Base-by-base conservation (phyloP, 345 rosid species). In the Reutealis trisperma region DNA sequence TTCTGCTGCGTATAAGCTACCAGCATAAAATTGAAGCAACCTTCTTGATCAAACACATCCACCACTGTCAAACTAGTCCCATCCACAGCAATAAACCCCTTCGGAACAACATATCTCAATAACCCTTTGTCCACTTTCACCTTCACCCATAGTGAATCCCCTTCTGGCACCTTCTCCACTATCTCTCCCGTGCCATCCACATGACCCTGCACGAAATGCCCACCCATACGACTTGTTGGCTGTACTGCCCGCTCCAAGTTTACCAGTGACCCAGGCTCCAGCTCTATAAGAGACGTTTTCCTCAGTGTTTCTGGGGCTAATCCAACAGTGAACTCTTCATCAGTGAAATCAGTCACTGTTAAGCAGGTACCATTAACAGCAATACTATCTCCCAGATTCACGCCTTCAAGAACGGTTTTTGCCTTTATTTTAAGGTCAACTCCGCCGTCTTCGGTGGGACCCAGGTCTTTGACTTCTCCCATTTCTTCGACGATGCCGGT, bases 11-110 rank as follows among this genome's bases (percentile, higher is more conserved):
- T 90, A 72, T 91, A 94, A 66, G 89, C 87, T 67, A 91, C 98
- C 74, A 94, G 24, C 98, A 94, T 91, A 80, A 94, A 94, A 70
- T 86, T 90, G 42, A 94, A 94, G 62, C 96, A 94, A 18, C 80
- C 80, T 75, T 90, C 98, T 1, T 88, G 88, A 75, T 91, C 98
- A 75, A 84, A 86, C 80, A 93, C 95, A 79, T 94, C 91, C 47
- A 90, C 97, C 75, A 93, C 98, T 1, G 98, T 94, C 88, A 94
- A 79, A 83, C 98, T 94, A 51, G 98, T 85, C 55, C 98, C 98
- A 59, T 94, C 98, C 73, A 94, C 90, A 0, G 98, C 93, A 44
- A 93, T 88, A 76, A 89, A 93, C 44, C 97, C 98, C 71, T 94
- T 94, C 0, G 98, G 97, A 78, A 91, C 98, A 5, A 93, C 66